A percentile compares a stretch with the other conserved stretches of the same genome.
Evolutionary conservation across 164 flowering plant species (phyloP).

Genomic region (Sextonia rubra): DNA sequence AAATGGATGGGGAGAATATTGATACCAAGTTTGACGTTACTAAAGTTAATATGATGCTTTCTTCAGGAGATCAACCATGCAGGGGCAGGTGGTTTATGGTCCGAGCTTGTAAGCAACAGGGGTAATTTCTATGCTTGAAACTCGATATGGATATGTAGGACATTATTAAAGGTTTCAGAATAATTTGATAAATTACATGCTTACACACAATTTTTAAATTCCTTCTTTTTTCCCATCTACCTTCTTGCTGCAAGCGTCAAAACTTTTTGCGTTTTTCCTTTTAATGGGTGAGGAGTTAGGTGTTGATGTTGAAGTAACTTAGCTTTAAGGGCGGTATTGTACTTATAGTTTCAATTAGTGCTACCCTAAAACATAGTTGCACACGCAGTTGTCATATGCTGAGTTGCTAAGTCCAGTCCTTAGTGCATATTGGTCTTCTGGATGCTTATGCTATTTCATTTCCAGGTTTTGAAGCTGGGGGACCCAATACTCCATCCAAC

Average conservation of each 20-base stretch:
- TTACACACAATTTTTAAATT: not conserved
- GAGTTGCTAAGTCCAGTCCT: conserved; percentile 5
- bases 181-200: no score
- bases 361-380: not conserved
- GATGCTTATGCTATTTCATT: conserved; percentile 7
- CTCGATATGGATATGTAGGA: not conserved
- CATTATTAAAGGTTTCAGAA: not conserved
- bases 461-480: conserved; percentile 99
- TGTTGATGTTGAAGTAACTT: not conserved
- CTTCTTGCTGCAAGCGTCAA: not conserved
- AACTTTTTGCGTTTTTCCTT: no score
- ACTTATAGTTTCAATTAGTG: not conserved
- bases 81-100: conserved; percentile 95
- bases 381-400: not conserved
- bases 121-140: conserved; percentile 26
- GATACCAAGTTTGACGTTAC: not conserved
- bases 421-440: conserved; percentile 4
- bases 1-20: not conserved
- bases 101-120: conserved; percentile 92
- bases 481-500: conserved; percentile 68
- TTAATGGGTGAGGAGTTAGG: not conserved
- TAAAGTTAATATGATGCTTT: not conserved
- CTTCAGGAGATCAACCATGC: conserved; percentile 97
- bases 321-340: not conserved
- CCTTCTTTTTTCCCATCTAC: not conserved